Evolutionary conservation across 75 land plant species (phyloP), one percentile per base, ranked within the genome.

Genomic region (Selaginella tamariscina): DNA sequence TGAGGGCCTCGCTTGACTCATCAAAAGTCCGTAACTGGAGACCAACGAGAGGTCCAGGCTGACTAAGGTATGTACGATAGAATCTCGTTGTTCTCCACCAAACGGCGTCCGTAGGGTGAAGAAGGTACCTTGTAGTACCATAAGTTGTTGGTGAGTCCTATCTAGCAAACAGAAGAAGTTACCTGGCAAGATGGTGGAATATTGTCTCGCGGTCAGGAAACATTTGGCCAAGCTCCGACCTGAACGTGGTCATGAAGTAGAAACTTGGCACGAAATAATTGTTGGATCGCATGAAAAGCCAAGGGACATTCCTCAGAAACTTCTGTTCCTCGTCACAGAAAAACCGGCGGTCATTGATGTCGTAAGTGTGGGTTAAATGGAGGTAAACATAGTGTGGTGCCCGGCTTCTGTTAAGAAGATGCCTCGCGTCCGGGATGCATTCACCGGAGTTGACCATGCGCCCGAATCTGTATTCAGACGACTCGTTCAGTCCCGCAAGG

Each of bases 251-350:
- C 30, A 84, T 56, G 65, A 74, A 77, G 56, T 82, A 86, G 24
- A 92, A 81, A 20, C 83, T 78, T 0, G 97, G 95, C 18, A 78
- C 79, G 70, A 86, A 84, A 69, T 92, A 92, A 67, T 81, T 77
- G 62, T 92, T 70, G 27, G 95, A 79, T 39, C 64, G 74, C 71
- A 89, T 32, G 26, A 86, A 66, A 68, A 92, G 55, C 95, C 90
- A 92, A 0, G 86, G 85, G 1, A 80, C 64, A 0, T 71, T 44
- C 20, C 63, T 32, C 1, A 86, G 67, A 31, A 72, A 68, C n/a
- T 30, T 21, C 68, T 92, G 95, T 56, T 82, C 86, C 21, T 69
- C 63, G 23, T 84, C 95, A 69, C 97, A 92, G 78, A 89, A 92
- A 70, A 92, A 89, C 9, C 78, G 79, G 64, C 75, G 80, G 64